Conservation (phyloP, 2,329 filamentous ascomycete genomes). For the Cercospora sojina region DNA sequence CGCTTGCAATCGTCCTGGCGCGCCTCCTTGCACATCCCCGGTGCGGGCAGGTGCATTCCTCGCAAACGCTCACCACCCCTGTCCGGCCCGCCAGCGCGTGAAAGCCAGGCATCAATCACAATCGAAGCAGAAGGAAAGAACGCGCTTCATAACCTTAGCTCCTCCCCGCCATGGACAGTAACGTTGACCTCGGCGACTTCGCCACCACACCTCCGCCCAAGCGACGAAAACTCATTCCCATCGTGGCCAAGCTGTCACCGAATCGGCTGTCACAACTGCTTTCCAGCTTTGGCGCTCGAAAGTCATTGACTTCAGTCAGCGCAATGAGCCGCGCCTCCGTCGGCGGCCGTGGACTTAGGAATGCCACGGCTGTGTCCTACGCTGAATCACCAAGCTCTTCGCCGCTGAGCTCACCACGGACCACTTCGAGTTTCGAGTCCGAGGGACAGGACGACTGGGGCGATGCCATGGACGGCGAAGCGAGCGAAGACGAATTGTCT, state of each 20-base stretch:
- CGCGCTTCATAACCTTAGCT: background rate
- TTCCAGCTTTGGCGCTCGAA: slow-evolving; percentile 32
- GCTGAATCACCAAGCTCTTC: slow-evolving; percentile 26
- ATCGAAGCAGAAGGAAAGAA: background rate
- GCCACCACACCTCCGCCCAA: slow-evolving; percentile 24
- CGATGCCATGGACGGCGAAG: background rate
- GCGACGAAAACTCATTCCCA: slow-evolving; percentile 25
- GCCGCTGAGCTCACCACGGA: slow-evolving; percentile 15
- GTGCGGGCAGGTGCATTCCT: background rate
- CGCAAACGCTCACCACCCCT: background rate
- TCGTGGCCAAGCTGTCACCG: slow-evolving; percentile 21
- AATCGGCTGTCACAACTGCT: slow-evolving; percentile 28
- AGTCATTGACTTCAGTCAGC: slow-evolving; percentile 29
- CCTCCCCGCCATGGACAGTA: background rate
- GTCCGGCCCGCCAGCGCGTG: background rate
- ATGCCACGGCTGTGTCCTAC: slow-evolving; percentile 23
- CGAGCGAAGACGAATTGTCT: slow-evolving; percentile 29
- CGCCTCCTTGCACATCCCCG: background rate
- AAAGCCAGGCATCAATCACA: background rate
- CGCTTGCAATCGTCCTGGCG: background rate
- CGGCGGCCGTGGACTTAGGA: slow-evolving; percentile 19
- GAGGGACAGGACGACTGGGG: slow-evolving; percentile 7
- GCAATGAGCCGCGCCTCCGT: slow-evolving; percentile 27
- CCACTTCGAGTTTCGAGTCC: slow-evolving; percentile 17
- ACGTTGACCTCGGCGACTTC: background rate